phyloP scores from a whole-genome alignment of 805 yeast species.

The Nakazawaea anatomiae region DNA sequence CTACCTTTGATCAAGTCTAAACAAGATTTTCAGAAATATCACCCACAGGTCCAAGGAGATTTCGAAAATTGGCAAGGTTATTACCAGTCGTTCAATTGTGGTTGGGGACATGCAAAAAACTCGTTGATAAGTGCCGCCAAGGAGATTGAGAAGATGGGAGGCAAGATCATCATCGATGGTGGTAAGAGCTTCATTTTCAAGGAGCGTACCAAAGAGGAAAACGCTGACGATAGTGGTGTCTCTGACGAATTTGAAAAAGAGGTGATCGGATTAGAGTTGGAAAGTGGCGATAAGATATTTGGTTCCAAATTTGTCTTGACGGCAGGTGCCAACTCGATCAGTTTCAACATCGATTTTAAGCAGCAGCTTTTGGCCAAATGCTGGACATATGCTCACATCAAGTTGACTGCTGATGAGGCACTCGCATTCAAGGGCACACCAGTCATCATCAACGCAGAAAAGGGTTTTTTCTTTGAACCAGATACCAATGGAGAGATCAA shows the following conservation, averaged over 20 bases:
- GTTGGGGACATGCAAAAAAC: slow-evolving; percentile 26
- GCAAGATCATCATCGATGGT: slow-evolving; percentile 18
- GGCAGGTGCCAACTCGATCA: slow-evolving; percentile 23
- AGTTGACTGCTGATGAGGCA: slow-evolving; percentile 25
- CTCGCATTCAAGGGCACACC: slow-evolving; percentile 21
- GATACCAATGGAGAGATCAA: slow-evolving; percentile 25
- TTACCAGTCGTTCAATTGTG: slow-evolving; percentile 16
- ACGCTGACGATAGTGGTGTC: too few species aligned
- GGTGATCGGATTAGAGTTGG: slow-evolving; percentile 10
- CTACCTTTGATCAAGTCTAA: slow-evolving; percentile 3
- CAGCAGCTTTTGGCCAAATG: slow-evolving; percentile 27
- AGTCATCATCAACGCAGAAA: slow-evolving; percentile 24
- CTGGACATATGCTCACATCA: slow-evolving; percentile 30
- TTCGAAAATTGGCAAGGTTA: slow-evolving; percentile 23
- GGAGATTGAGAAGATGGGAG: slow-evolving; percentile 26
- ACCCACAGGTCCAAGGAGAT: slow-evolving; percentile 13
- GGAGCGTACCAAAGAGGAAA: too few species aligned
- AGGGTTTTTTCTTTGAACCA: slow-evolving; percentile 32
- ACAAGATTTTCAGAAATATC: slow-evolving; percentile 9
- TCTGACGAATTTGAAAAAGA: neutral
- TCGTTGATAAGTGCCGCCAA: slow-evolving; percentile 19
- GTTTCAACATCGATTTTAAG: slow-evolving; percentile 23
- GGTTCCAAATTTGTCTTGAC: slow-evolving; percentile 17
- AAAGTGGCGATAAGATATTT: slow-evolving; percentile 9
- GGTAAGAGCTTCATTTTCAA: slow-evolving; percentile 12